Evolutionary conservation across 345 rosid genomes (phyloP).

Genomic region (Ailanthus altissimus): DNA sequence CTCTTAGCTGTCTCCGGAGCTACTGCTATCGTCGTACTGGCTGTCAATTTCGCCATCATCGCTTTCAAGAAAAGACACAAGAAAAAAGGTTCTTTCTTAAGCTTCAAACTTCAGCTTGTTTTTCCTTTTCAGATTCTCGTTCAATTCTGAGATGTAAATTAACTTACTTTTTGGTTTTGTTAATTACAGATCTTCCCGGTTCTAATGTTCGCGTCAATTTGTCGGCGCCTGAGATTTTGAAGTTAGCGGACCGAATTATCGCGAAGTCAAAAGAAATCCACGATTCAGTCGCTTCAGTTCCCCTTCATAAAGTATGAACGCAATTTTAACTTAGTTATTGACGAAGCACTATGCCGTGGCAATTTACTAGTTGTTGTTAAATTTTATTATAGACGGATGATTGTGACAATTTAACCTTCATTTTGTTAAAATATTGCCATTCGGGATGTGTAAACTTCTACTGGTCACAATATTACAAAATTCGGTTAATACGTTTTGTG

Average conservation of each 20-base stretch:
- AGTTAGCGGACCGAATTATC: conserved; percentile 60
- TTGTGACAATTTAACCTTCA: background rate
- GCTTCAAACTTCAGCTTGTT: background rate
- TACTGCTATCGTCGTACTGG: conserved; percentile 66
- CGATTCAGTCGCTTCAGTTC: conserved; percentile 72
- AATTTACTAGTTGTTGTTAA: background rate
- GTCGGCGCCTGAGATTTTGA: conserved; percentile 71
- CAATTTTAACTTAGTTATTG: background rate
- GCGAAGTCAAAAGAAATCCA: conserved; percentile 71
- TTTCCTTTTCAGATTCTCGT: background rate
- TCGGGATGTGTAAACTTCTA: background rate
- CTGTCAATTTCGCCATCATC: conserved; percentile 63
- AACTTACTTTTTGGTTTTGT: background rate
- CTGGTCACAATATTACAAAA: background rate
- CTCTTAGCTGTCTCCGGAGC: conserved; percentile 70
- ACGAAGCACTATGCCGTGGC: background rate
- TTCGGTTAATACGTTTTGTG: background rate
- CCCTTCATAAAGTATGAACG: conserved; percentile 66
- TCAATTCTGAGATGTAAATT: background rate
- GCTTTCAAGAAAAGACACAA: conserved; percentile 57
- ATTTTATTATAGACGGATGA: background rate
- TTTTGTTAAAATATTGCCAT: background rate
- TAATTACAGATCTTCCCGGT: conserved; percentile 64
- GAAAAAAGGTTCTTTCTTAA: conserved; percentile 48
- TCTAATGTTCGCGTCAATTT: conserved; percentile 62